Base-by-base conservation (phyloP, 2,329 filamentous ascomycete species). In the Colletotrichum sp. region DNA sequence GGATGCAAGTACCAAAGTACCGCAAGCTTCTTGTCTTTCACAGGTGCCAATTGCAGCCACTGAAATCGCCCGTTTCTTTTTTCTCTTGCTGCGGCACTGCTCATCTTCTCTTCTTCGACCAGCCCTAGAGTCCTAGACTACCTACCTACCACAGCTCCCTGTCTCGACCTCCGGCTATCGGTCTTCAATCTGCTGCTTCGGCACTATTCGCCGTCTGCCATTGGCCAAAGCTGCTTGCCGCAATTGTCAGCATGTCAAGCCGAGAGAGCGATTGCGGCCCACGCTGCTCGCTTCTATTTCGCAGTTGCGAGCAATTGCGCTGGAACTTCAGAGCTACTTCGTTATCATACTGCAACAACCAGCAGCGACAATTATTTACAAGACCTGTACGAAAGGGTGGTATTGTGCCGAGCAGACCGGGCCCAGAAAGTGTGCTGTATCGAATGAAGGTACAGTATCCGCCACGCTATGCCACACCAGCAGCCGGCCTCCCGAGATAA, bases 131-230 rank as follows among this genome's bases (percentile, higher is more conserved):
- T 43, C 39, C 18, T n/a, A 48, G 39, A 48, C 39, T 48, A n/a
- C 39, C 25, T 8, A 12, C 16, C n/a, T 22, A 16, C 18, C 22
- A 55, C n/a, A 28, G n/a, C 43, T 52, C 10, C 43, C 52, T 30
- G 22, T 25, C 30, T 43, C 62, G 62, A 22, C 22, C 74, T 76
- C 74, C 74, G 70, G 74, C 74, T 58, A 76, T 74, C 74, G 70
- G 74, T 60, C 70, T 65, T 30, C 34, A 34, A 52, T 61, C 16
- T 61, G 39, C 22, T 66, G 25, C 60, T 28, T 74, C 48, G 70
- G 74, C 55, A 22, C 18, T 15, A 6, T 25, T 52, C 27, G 48
- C 28, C 34, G 36, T n/a, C 56, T 30, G 4, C 36, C 58, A 76
- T 76, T 76, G 70, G 74, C 34, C 30, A 25, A 28, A 60, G 64